Percentiles rank a stretch among this genome's conserved stretches.
phyloP scores from a whole-genome alignment of 768 basidiomycete genomes.

The Leccinum disarticulatum region DNA sequence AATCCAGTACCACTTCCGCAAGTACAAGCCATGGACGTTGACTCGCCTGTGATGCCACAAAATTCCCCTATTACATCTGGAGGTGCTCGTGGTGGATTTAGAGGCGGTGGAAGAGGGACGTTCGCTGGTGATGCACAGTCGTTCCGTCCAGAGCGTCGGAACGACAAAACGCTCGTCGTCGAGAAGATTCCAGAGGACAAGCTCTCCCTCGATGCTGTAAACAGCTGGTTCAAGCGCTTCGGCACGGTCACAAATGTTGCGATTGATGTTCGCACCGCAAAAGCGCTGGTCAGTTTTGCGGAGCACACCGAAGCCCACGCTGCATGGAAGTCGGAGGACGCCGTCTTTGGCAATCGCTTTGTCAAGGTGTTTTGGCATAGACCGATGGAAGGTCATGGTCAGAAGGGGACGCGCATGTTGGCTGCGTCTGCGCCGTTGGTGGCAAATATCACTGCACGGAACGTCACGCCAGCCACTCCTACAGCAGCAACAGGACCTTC shows the following conservation, averaged over 20 bases:
- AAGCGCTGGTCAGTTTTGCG: constrained; percentile 87
- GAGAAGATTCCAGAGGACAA: constrained; percentile 92
- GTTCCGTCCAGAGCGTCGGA: constrained; percentile 65
- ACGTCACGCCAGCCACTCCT: constrained; percentile 50
- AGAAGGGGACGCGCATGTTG: constrained; percentile 70
- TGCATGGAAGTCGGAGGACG: constrained; percentile 92
- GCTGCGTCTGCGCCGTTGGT: constrained; percentile 80
- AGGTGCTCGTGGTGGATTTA: constrained; percentile 44
- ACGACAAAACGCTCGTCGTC: constrained; percentile 83
- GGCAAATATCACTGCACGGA: constrained; percentile 53
- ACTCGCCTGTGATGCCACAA: constrained; percentile 32
- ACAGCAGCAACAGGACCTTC: constrained; percentile 28
- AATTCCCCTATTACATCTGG: constrained; percentile 29
- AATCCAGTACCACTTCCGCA: constrained; percentile 10
- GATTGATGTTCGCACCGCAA: constrained; percentile 68
- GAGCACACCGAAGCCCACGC: constrained; percentile 80
- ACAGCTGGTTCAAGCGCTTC: constrained; percentile 88
- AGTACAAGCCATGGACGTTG: constrained; percentile 30
- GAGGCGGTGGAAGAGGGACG: constrained; percentile 52
- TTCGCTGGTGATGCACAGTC: constrained; percentile 65
- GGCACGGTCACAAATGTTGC: constrained; percentile 92
- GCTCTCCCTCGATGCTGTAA: constrained; percentile 73
- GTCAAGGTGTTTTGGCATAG: constrained; percentile 96
- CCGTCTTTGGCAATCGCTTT: constrained; percentile 92
- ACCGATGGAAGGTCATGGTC: constrained; percentile 89